Evolutionary conservation across 1,284 basidiomycete species (phyloP).

Genomic region (Ceratobasidium sp.): DNA sequence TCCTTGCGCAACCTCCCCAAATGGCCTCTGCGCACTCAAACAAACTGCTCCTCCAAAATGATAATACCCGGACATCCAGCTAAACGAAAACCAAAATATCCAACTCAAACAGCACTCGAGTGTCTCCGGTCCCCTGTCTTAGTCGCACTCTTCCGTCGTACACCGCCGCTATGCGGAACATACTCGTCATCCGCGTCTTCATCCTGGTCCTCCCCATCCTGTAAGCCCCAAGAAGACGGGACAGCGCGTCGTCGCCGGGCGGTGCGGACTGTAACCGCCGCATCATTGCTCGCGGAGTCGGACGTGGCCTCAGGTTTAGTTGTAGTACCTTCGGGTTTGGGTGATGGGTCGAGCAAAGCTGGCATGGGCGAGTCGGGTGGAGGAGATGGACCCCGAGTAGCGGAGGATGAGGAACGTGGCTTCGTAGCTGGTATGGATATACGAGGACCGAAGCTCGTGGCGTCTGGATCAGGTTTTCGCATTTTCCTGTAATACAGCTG

Average conservation of each 20-base stretch:
- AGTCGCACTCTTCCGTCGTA: conserved; percentile 21
- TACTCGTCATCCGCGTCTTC: conserved; percentile 42
- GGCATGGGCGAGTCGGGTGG: conserved; percentile 38
- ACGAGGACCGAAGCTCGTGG: conserved; percentile 56
- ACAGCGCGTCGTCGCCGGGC: conserved; percentile 33
- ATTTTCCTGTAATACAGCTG: conserved; percentile 73
- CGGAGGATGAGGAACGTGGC: conserved; percentile 45
- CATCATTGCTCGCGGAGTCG: conserved; percentile 7
- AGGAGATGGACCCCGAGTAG: conserved; percentile 18
- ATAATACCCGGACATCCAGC: background rate
- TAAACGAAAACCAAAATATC: background rate
- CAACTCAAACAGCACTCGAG: conserved; percentile 33
- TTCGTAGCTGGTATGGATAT: conserved; percentile 58
- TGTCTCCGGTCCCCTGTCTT: conserved; percentile 28
- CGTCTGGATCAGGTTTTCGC: conserved; percentile 72
- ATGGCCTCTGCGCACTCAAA: background rate
- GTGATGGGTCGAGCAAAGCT: background rate
- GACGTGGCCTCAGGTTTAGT: background rate
- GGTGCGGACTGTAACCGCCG: conserved; percentile 22
- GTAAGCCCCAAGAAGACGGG: background rate
- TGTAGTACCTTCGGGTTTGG: conserved; percentile 4
- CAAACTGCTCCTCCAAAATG: too few species aligned
- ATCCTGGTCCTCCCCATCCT: conserved; percentile 12
- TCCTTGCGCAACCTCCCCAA: background rate
- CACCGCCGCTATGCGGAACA: conserved; percentile 11